These are phyloP conservation scores for Talaromyces sp. DNA, from an alignment of 2,329 filamentous ascomycete genomes.

Conservation along the genomic window DNA sequence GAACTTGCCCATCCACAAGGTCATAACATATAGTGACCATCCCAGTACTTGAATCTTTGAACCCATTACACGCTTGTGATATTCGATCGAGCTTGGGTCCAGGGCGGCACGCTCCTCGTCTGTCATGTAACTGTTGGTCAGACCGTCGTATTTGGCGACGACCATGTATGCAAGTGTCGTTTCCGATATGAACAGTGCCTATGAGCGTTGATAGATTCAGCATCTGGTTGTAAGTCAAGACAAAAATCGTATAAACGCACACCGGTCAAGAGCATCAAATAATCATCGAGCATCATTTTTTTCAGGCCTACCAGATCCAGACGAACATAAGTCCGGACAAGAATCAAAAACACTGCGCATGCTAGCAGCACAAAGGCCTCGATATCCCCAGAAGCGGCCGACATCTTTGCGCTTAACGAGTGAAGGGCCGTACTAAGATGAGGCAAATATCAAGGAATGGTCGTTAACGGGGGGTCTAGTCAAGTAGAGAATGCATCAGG, in stretches of 20 bases:
- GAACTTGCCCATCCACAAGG: constrained; percentile 54
- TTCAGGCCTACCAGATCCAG: constrained; percentile 45
- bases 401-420: constrained; percentile 3
- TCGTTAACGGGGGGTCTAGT: neutral
- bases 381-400: constrained; percentile 17
- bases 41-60: constrained; percentile 54
- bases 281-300: constrained; percentile 55
- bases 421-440: neutral
- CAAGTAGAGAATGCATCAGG: neutral
- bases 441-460: neutral
- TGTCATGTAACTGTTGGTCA: constrained; percentile 59
- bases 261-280: constrained; percentile 53
- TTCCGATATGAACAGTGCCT: constrained; percentile 52
- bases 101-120: constrained; percentile 48
- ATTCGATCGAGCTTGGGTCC: constrained; percentile 47
- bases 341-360: constrained; percentile 49
- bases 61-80: constrained; percentile 48
- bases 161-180: constrained; percentile 50
- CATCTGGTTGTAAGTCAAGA: no score
- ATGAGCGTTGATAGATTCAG: neutral
- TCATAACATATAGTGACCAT: constrained; percentile 55
- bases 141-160: constrained; percentile 47
- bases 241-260: constrained; percentile 35
- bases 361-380: constrained; percentile 53
- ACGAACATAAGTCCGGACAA: constrained; percentile 51